Evolutionary conservation across 163 green algal species (phyloP).

Genomic region (Chloromonas sp.): DNA sequence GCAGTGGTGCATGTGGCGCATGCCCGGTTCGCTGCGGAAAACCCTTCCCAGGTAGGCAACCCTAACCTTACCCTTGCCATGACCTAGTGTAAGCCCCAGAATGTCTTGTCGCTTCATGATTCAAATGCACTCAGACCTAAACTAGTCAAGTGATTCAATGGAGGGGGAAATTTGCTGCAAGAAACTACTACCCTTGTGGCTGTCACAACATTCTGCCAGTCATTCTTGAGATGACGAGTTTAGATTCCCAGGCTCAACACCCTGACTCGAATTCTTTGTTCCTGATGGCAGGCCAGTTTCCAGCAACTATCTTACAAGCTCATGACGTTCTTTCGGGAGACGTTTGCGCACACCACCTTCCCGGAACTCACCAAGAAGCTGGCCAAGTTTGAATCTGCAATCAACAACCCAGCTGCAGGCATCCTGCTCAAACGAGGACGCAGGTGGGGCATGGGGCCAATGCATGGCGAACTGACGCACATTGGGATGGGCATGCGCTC

Average conservation of each 20-base stretch:
- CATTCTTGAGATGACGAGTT: too few relatives aligned
- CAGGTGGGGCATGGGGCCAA: slow-evolving; percentile 22
- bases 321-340: slow-evolving; percentile 47
- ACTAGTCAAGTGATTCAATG: not conserved
- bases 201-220: too few relatives aligned
- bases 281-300: slow-evolving; percentile 3
- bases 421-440: slow-evolving; percentile 59
- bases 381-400: slow-evolving; percentile 36
- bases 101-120: not conserved
- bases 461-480: not conserved
- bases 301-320: slow-evolving; percentile 38
- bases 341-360: slow-evolving; percentile 43
- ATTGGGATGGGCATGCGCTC: not conserved
- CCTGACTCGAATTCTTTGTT: too few relatives aligned
- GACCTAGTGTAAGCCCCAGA: not conserved
- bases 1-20: slow-evolving; percentile 48
- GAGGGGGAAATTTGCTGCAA: too few relatives aligned
- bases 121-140: not conserved
- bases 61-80: not conserved
- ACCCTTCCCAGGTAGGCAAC: slow-evolving; percentile 12
- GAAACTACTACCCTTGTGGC: too few relatives aligned
- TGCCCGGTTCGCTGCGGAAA: slow-evolving; percentile 33
- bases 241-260: too few relatives aligned
- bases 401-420: slow-evolving; percentile 38
- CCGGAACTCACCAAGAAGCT: slow-evolving; percentile 55